Percentiles rank a stretch among this genome's conserved stretches.
Conservation (phyloP, 352 stramenopile genomes). For the Halophytophthora polymorphica region DNA sequence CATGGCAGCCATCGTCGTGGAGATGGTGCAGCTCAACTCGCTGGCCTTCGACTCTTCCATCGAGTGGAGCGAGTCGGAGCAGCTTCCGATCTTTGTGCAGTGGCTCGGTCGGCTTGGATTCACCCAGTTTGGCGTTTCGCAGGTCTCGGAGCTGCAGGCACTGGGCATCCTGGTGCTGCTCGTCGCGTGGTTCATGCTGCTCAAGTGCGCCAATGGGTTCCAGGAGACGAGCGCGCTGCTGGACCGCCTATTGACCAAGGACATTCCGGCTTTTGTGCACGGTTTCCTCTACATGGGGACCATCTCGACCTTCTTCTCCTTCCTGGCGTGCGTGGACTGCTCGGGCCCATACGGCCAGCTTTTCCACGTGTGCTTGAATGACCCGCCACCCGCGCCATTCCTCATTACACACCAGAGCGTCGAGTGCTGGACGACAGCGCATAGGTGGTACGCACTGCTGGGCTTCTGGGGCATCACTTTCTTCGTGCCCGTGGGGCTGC, state of each 20-base stretch:
- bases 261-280: constrained; percentile 44
- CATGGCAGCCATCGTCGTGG: constrained; percentile 35
- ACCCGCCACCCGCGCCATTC: constrained; percentile 21
- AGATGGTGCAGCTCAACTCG: constrained; percentile 62
- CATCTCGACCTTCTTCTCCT: constrained; percentile 61
- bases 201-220: constrained; percentile 76
- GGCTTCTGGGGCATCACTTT: constrained; percentile 56
- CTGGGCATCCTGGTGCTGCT: constrained; percentile 34
- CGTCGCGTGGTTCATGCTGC: constrained; percentile 39
- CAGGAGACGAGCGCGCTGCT: constrained; percentile 49
- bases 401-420: constrained; percentile 41
- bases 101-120: constrained; percentile 31
- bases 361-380: constrained; percentile 2
- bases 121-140: constrained; percentile 16
- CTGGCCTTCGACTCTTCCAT: constrained; percentile 54
- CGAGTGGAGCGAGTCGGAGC: constrained; percentile 43
- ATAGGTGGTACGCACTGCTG: constrained; percentile 46
- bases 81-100: constrained; percentile 40
- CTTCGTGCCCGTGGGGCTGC: constrained; percentile 54
- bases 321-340: constrained; percentile 47
- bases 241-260: constrained; percentile 54
- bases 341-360: constrained; percentile 3
- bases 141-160: constrained; percentile 6
- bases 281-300: constrained; percentile 59
- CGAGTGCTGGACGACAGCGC: constrained; percentile 37